phyloP scores from a whole-genome alignment of 2,329 filamentous ascomycete species.

The Ceratocystis eucalypticola region DNA sequence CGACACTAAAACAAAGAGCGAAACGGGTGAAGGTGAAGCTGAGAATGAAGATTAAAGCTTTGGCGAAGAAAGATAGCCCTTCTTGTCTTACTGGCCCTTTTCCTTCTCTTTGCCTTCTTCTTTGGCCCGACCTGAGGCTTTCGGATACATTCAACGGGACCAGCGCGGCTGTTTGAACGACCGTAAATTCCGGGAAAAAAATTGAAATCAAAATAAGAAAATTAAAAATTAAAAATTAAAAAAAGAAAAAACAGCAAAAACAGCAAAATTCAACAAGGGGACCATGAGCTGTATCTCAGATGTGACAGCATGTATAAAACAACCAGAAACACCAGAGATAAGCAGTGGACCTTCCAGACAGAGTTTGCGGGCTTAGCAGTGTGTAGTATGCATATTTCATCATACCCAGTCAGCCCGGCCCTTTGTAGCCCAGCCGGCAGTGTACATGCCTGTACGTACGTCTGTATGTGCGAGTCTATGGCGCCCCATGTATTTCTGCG shows the following conservation, averaged over 20 bases:
- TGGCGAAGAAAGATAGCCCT: neutral
- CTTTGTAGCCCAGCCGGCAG: neutral
- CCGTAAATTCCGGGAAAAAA: neutral
- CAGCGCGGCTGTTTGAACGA: too few species aligned
- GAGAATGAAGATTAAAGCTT: too few species aligned
- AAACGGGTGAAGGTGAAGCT: neutral
- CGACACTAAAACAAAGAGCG: neutral
- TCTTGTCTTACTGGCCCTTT: neutral
- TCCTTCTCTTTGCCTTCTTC: neutral
- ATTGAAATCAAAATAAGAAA: neutral
- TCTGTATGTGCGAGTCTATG: neutral
- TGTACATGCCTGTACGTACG: neutral
- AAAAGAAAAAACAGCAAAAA: neutral
- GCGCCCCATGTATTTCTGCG: neutral
- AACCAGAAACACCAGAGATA: neutral
- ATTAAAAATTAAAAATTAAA: neutral
- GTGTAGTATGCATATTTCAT: neutral
- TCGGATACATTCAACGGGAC: neutral
- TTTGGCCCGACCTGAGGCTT: neutral
- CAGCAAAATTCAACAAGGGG: neutral
- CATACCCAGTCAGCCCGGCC: neutral
- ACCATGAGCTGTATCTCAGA: neutral
- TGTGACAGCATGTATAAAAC: neutral
- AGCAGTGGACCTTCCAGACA: neutral
- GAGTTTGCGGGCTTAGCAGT: neutral